Evolutionary conservation across 2,329 filamentous ascomycete species (phyloP).

Genomic region (Sclerotinia borealis): DNA sequence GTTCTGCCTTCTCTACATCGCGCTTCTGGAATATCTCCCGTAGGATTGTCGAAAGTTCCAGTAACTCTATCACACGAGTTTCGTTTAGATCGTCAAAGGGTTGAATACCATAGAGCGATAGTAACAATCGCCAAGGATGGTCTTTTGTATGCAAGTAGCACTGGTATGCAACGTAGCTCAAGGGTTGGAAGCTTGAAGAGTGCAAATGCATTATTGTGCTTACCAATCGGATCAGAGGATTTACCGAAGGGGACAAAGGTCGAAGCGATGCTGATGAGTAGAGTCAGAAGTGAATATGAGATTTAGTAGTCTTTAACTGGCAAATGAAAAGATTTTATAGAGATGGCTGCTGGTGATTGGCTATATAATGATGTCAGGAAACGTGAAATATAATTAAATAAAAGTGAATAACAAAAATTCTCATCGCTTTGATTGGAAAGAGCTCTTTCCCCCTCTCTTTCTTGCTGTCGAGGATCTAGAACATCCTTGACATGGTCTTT

Average conservation of each 20-base stretch:
- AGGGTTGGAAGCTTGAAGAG: conserved; percentile 81
- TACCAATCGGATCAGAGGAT: conserved; percentile 60
- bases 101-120: conserved; percentile 85
- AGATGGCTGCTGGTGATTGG: neutral
- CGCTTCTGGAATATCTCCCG: conserved; percentile 59
- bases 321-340: neutral
- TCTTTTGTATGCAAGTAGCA: conserved; percentile 67
- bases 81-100: conserved; percentile 63
- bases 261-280: conserved; percentile 73
- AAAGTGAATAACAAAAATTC: neutral
- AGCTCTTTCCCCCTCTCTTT: neutral
- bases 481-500: neutral
- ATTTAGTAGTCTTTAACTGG: neutral
- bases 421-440: neutral
- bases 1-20: conserved; percentile 82
- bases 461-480: neutral
- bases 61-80: conserved; percentile 70
- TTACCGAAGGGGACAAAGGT: conserved; percentile 64
- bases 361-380: neutral
- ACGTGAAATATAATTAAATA: neutral
- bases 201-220: conserved; percentile 78
- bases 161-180: conserved; percentile 84
- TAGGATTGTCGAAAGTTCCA: conserved; percentile 65
- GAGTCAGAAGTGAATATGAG: conserved; percentile 23
- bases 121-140: conserved; percentile 64